These are phyloP conservation scores for Malus hybrid DNA, from an alignment of 331 rosid species.

Conservation along the genomic window DNA sequence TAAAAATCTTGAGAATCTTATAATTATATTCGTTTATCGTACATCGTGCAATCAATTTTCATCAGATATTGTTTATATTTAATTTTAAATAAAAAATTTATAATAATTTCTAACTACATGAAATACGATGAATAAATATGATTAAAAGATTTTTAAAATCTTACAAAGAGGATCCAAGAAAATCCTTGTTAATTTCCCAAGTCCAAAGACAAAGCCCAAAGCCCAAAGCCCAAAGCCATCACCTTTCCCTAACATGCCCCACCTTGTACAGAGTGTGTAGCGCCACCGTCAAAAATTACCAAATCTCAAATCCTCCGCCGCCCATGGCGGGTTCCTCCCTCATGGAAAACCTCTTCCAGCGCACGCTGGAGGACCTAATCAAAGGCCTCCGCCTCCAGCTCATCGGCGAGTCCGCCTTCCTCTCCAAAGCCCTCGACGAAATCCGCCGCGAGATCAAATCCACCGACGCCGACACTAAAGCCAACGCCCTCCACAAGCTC, in stretches of 20 bases:
- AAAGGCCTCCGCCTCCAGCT: conserved; percentile 62
- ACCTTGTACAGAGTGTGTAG: neutral
- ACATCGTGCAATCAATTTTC: too few species aligned
- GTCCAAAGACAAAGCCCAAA: neutral
- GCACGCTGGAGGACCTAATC: conserved; percentile 68
- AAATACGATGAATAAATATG: too few species aligned
- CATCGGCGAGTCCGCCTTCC: conserved; percentile 51
- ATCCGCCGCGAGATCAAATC: conserved; percentile 88
- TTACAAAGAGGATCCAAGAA: too few species aligned
- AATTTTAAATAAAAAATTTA: too few species aligned
- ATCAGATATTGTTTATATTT: too few species aligned
- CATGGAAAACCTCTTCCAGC: conserved; percentile 88
- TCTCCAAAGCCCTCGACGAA: conserved; percentile 72
- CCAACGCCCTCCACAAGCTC: conserved; percentile 73
- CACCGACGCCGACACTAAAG: conserved; percentile 62
- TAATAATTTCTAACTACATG: too few species aligned
- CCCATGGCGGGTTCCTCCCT: conserved; percentile 69
- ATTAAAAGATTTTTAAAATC: too few species aligned
- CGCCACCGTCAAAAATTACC: too few species aligned
- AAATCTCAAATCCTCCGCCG: neutral
- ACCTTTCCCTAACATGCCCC: neutral
- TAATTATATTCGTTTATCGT: too few species aligned
- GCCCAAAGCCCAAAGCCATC: neutral
- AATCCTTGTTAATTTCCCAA: too few species aligned
- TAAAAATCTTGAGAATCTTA: too few species aligned